A percentile compares a stretch with the other conserved stretches of the same genome.
Conservation (phyloP, 2,329 filamentous ascomycete genomes). For the Phoma sp. region DNA sequence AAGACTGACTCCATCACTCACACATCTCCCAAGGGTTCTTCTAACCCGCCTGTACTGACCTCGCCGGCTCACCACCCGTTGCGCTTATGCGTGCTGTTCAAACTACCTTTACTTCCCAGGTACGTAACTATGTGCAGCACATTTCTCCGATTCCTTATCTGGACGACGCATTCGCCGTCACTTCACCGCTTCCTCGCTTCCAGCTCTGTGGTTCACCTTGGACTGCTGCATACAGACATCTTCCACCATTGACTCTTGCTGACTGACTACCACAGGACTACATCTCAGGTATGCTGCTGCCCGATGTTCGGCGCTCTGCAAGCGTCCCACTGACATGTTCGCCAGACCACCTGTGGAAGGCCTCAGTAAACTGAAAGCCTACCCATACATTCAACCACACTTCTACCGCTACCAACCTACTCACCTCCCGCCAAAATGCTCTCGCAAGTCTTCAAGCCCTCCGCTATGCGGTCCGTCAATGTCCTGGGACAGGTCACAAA, state of each 20-base stretch:
- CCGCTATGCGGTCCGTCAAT: slow-evolving; percentile 51
- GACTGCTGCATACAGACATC: slow-evolving; percentile 8
- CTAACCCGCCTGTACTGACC: slow-evolving; percentile 34
- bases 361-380: slow-evolving; percentile 64
- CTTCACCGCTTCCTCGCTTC: slow-evolving; percentile 26
- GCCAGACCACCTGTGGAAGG: slow-evolving; percentile 71
- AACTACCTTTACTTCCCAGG: slow-evolving; percentile 61
- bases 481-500: slow-evolving; percentile 56
- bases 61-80: slow-evolving; percentile 33
- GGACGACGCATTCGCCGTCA: slow-evolving; percentile 36
- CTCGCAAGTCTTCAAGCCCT: slow-evolving; percentile 60
- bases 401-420: slow-evolving; percentile 19
- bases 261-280: slow-evolving; percentile 60
- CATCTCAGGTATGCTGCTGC: slow-evolving; percentile 62
- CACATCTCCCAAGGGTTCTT: slow-evolving; percentile 28
- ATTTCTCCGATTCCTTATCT: slow-evolving; percentile 36
- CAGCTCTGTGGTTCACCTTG: slow-evolving; percentile 14
- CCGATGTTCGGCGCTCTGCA: slow-evolving; percentile 21
- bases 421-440: slow-evolving; percentile 56
- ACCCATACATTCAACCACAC: slow-evolving; percentile 21
- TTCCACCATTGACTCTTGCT: slow-evolving; percentile 36
- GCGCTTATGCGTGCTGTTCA: slow-evolving; percentile 58
- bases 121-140: slow-evolving; percentile 41
- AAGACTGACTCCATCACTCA: slow-evolving; percentile 12
- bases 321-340: slow-evolving; percentile 32